These are phyloP conservation scores for Moricandia arvensis DNA, from an alignment of 345 rosid genomes.

Conservation along the genomic window DNA sequence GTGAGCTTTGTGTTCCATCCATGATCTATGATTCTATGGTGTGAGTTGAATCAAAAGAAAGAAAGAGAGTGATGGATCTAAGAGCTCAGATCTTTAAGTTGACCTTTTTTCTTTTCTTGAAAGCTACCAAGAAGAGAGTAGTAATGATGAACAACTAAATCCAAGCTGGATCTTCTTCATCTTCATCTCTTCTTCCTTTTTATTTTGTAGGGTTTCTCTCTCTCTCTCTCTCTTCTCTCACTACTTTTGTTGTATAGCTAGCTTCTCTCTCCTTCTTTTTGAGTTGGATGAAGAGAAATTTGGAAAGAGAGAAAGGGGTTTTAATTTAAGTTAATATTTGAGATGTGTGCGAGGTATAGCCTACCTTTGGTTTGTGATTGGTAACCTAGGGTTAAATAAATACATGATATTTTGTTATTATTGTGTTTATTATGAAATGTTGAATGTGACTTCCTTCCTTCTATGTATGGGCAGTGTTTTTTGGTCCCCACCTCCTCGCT, in stretches of 20 bases:
- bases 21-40: conserved; percentile 35
- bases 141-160: conserved; percentile 35
- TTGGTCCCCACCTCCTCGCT: conserved; percentile 55
- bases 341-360: conserved; percentile 10
- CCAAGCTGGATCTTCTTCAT: conserved; percentile 43
- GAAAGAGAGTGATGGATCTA: conserved; percentile 21
- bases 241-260: conserved; percentile 16
- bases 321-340: conserved; percentile 1
- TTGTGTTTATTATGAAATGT: conserved; percentile 37
- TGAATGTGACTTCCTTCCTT: conserved; percentile 37
- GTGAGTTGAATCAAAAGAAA: conserved; percentile 5
- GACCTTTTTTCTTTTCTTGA: conserved; percentile 11
- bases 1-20: conserved; percentile 75
- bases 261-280: conserved; percentile 25
- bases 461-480: conserved; percentile 55
- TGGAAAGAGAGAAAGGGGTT: conserved; percentile 25
- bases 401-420: conserved; percentile 36
- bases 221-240: conserved; percentile 35
- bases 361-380: conserved; percentile 28
- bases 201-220: conserved; percentile 35
- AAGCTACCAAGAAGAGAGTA: conserved; percentile 10
- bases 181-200: conserved; percentile 29
- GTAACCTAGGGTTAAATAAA: conserved; percentile 20
- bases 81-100: conserved; percentile 19
- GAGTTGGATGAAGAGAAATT: conserved; percentile 26